Evolutionary conservation across 306 rosid species (phyloP).

Genomic region (Dicorynia guianensis): DNA sequence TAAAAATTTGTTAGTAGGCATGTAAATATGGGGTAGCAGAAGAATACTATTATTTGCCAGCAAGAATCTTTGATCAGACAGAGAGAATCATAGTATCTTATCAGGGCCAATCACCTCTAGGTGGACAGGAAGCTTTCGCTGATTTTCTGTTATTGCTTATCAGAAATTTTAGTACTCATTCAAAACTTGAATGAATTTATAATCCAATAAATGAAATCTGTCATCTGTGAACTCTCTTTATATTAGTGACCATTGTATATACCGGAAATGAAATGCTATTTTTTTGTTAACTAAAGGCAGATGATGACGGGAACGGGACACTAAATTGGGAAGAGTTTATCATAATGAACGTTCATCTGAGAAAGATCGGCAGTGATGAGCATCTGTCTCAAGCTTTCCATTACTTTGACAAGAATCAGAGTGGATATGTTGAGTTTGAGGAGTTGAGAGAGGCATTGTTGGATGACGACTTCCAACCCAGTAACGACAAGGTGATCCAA

Average conservation of each 20-base stretch:
- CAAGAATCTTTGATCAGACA: not conserved
- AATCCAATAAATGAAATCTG: too few species aligned
- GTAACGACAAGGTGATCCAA: slow-evolving; percentile 64
- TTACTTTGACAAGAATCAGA: slow-evolving; percentile 79
- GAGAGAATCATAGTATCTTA: not conserved
- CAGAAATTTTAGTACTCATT: not conserved
- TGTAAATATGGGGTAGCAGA: not conserved
- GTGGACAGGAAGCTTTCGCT: not conserved
- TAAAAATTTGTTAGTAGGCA: not conserved
- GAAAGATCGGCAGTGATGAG: slow-evolving; percentile 74
- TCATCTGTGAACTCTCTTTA: too few species aligned
- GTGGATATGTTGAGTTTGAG: slow-evolving; percentile 85
- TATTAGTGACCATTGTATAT: too few species aligned
- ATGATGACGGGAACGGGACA: slow-evolving; percentile 83
- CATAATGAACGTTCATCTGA: slow-evolving; percentile 74
- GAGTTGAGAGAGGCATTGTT: slow-evolving; percentile 80
- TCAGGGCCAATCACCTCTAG: not conserved
- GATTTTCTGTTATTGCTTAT: not conserved
- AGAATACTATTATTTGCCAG: not conserved
- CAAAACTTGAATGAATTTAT: not conserved
- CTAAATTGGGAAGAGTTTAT: slow-evolving; percentile 84
- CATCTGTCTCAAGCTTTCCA: slow-evolving; percentile 77
- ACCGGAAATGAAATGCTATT: too few species aligned
- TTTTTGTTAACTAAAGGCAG: slow-evolving; percentile 65
- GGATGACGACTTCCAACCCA: slow-evolving; percentile 50